These are phyloP conservation scores for Closterium sp. DNA, from an alignment of 139 green algal genomes.

Conservation along the genomic window DNA sequence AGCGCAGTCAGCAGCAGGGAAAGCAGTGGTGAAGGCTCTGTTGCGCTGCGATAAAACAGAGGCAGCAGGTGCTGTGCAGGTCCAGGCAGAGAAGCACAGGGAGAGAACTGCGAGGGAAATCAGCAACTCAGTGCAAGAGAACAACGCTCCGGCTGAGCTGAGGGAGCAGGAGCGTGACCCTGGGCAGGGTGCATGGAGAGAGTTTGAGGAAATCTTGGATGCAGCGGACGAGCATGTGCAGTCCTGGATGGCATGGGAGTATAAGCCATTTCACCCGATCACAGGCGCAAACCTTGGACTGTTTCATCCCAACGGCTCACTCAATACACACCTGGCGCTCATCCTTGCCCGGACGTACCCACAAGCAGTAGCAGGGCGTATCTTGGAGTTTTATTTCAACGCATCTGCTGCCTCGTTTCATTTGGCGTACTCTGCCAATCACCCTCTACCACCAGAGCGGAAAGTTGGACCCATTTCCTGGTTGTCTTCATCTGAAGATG, in stretches of 20 bases:
- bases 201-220: constrained; percentile 18
- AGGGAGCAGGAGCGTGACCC: neutral
- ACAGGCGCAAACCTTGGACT: constrained; percentile 16
- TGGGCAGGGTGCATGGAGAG: neutral
- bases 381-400: neutral
- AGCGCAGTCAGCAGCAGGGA: constrained; percentile 2
- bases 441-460: neutral
- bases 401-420: neutral
- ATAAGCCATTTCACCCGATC: constrained; percentile 22
- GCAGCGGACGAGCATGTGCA: constrained; percentile 15
- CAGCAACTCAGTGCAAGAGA: neutral
- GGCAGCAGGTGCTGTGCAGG: neutral
- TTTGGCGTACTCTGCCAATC: neutral
- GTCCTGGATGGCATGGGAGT: constrained; percentile 38
- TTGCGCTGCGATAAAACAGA: neutral
- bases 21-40: neutral
- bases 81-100: neutral
- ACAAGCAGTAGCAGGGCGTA: constrained; percentile 2
- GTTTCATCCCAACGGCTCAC: constrained; percentile 2
- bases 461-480: neutral
- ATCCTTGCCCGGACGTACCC: constrained; percentile 24
- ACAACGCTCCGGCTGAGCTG: neutral
- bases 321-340: neutral
- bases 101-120: neutral
- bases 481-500: neutral